A percentile compares a stretch with the other conserved stretches of the same genome.
phyloP scores from a whole-genome alignment of 176 grass and related monocot species.

The Eragrostis curvula region DNA sequence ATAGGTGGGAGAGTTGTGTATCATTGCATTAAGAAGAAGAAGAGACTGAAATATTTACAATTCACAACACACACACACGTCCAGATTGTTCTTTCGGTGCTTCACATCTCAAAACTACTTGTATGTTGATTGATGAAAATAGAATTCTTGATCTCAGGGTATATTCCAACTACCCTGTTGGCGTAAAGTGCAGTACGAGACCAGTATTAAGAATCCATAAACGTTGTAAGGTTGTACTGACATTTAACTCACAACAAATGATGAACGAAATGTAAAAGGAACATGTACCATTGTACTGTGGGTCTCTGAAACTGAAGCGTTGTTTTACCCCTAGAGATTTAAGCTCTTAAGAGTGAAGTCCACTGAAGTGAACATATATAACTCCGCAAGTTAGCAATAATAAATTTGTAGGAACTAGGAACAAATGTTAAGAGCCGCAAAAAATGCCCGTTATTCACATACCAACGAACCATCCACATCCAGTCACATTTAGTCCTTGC shows the following conservation, averaged over 20 bases:
- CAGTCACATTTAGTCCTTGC: slow-evolving; percentile 52
- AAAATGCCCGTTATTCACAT: background rate
- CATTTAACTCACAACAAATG: background rate
- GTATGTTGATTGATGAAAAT: slow-evolving; percentile 80
- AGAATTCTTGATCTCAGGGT: slow-evolving; percentile 86
- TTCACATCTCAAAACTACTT: slow-evolving; percentile 34
- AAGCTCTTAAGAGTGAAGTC: slow-evolving; percentile 77
- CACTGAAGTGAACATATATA: slow-evolving; percentile 53
- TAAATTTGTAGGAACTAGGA: background rate
- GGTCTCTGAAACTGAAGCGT: slow-evolving; percentile 64
- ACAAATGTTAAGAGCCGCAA: background rate
- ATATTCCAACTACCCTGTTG: slow-evolving; percentile 77
- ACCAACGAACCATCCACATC: slow-evolving; percentile 75
- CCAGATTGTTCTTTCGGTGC: background rate
- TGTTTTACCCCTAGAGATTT: slow-evolving; percentile 77
- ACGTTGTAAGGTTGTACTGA: background rate
- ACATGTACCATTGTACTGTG: slow-evolving; percentile 81
- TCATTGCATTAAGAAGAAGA: no score
- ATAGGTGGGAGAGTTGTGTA: no score
- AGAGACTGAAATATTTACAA: no score
- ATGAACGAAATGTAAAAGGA: background rate
- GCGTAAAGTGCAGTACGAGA: slow-evolving; percentile 53
- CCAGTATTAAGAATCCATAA: slow-evolving; percentile 24
- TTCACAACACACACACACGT: no score
- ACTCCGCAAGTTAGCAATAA: background rate